Conservation (phyloP, 2,329 filamentous ascomycete genomes). For the Mycogone perniciosa region DNA sequence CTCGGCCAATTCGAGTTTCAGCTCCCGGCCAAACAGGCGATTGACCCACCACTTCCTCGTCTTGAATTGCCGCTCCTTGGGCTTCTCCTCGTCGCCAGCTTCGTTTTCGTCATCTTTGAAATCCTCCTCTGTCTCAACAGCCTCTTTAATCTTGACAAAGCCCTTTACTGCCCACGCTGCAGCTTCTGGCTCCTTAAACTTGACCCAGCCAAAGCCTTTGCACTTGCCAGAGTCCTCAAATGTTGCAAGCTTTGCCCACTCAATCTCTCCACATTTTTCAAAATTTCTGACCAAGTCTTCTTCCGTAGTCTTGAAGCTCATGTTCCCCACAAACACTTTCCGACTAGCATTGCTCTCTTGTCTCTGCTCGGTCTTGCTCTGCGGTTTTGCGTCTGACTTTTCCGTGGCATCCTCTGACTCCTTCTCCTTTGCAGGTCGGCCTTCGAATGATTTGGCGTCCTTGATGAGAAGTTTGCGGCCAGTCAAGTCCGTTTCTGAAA, state of each 20-base stretch:
- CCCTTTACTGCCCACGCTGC: constrained; percentile 68
- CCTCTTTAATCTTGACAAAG: constrained; percentile 65
- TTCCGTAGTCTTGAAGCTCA: constrained; percentile 74
- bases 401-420: constrained; percentile 24
- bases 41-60: constrained; percentile 79
- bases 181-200: constrained; percentile 72
- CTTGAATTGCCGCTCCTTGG: constrained; percentile 46
- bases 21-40: constrained; percentile 66
- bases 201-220: constrained; percentile 95
- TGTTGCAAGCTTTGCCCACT: constrained; percentile 81
- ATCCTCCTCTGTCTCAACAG: constrained; percentile 56
- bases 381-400: constrained; percentile 25
- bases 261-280: constrained; percentile 73
- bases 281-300: constrained; percentile 79
- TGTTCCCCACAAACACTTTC: constrained; percentile 87
- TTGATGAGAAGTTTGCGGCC: constrained; percentile 88
- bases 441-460: constrained; percentile 81
- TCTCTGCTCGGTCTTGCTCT: constrained; percentile 28
- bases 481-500: constrained; percentile 76
- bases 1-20: constrained; percentile 91
- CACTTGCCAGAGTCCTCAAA: constrained; percentile 97
- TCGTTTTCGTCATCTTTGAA: constrained; percentile 45
- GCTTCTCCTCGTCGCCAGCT: constrained; percentile 37
- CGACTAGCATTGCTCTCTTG: constrained; percentile 57
- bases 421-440: constrained; percentile 66